Evolutionary conservation across 257 asterid genomes (phyloP), one percentile per base, ranked within the genome.

Genomic region (Lithospermum erythrorhizon): DNA sequence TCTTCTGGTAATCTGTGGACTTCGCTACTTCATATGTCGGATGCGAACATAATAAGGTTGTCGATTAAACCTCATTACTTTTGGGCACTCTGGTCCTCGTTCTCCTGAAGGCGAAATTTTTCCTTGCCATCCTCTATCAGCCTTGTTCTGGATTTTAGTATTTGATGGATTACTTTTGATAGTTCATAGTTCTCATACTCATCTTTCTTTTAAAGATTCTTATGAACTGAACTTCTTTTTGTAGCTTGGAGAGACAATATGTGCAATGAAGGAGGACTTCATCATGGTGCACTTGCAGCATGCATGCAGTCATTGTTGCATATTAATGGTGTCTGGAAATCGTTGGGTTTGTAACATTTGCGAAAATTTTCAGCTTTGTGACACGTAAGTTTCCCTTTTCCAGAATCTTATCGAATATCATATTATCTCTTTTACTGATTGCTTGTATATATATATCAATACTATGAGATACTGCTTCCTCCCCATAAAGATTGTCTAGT

Each of bases 201-300:
- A 41, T 41, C 8, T 0, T 37, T 37, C 3, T 37, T 32, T 9
- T 32, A 3, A 37, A 9, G 48, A 9, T 37, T 37, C 48, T 37
- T 37, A 37, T 41, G 49, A 41, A 41, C 49, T 41, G 49, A 68
- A 14, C 53, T 30, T 73, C 55, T 76, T 30, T 56, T 70, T 69
- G 73, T 76, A 91, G 98, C 98, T 91, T 75, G 97, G 98, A 37
- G 98, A 86, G 73, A 86, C 97, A 54, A 91, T 91, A 70, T 78
- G 80, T 56, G 88, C 95, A 3, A 86, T 91, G 97, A 91, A 89
- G 80, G 98, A 91, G 79, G 98, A 91, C 68, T 91, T 91, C 71
- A 91, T 91, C 78, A 91, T 91, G 98, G 97, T 91, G 71, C 97
- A 91, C 83, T 75, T 91, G 65, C 98, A 91, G 73, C 81, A 82